Evolutionary conservation across 768 basidiomycete species (phyloP).

Genomic region (Rhizopogon rudus): DNA sequence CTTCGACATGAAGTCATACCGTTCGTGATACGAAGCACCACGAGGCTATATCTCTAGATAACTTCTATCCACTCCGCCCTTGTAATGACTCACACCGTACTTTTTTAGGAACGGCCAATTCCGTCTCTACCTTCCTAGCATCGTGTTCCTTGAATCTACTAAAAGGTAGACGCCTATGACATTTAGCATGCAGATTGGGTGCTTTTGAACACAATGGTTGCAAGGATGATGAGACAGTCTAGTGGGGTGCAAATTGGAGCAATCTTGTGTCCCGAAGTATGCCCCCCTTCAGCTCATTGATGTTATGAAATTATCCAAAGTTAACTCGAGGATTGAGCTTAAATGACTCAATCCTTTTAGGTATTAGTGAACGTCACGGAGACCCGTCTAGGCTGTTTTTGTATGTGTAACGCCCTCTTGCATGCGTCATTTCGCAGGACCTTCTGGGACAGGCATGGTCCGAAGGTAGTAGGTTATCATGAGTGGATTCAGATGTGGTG

Average conservation of each 20-base stretch:
- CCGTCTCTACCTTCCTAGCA: neutral
- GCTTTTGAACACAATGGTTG: neutral
- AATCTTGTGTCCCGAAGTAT: neutral
- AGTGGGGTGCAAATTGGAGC: neutral
- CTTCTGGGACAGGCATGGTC: neutral
- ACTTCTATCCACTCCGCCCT: neutral
- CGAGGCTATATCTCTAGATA: neutral
- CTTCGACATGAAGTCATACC: constrained; percentile 7
- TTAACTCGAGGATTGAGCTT: neutral
- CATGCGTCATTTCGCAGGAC: neutral
- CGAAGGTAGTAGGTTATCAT: neutral
- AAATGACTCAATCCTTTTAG: neutral
- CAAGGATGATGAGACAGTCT: neutral
- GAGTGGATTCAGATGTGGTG: neutral
- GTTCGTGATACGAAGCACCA: neutral
- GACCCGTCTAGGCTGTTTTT: neutral
- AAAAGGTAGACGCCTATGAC: neutral
- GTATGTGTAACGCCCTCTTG: neutral
- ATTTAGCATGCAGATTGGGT: neutral
- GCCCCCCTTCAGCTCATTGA: neutral
- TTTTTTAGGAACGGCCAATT: neutral
- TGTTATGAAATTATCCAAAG: neutral
- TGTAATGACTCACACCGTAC: neutral
- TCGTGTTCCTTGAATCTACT: neutral
- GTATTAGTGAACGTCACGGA: neutral